Percentiles rank a stretch among this genome's conserved stretches.
Evolutionary conservation across 2,329 filamentous ascomycete genomes (phyloP).

Genomic region (Epichloe coenophiala): DNA sequence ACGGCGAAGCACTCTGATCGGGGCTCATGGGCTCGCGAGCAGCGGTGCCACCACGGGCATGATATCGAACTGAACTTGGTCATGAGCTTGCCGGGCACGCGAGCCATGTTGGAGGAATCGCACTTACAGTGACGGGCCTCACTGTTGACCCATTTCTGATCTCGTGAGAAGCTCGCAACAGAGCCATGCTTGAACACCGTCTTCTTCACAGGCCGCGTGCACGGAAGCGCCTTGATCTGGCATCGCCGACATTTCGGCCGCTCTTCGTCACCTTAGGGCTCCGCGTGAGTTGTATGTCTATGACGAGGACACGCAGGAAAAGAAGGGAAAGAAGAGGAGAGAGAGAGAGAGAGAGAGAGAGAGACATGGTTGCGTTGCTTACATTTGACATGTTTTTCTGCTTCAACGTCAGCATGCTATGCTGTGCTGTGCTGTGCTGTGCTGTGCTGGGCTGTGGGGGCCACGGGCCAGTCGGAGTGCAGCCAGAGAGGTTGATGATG

Average conservation of each 20-base stretch:
- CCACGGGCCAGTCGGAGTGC: background rate
- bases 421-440: no score
- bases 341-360: no score
- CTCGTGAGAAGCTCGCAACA: conserved; percentile 17
- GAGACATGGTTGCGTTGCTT: conserved; percentile 3
- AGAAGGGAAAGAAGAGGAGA: no score
- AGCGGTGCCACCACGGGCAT: conserved; percentile 7
- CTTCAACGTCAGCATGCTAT: conserved; percentile 6
- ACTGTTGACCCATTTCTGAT: conserved; percentile 25
- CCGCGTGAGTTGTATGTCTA: background rate
- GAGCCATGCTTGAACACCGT: conserved; percentile 25
- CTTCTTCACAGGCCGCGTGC: conserved; percentile 19
- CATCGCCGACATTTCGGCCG: conserved; percentile 23
- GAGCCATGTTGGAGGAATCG: background rate
- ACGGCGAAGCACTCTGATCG: background rate
- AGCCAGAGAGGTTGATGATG: background rate
- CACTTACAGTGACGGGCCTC: conserved; percentile 21
- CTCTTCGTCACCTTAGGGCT: conserved; percentile 23
- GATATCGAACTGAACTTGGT: conserved; percentile 8
- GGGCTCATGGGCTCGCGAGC: conserved; percentile 1
- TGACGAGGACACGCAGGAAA: no score
- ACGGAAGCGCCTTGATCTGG: conserved; percentile 18
- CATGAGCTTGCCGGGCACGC: background rate
- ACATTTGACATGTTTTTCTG: conserved; percentile 25
- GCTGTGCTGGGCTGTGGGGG: background rate